A percentile compares a stretch with the other conserved stretches of the same genome.
Evolutionary conservation across 441 rosid genomes (phyloP).

Genomic region (Adansonia grandidieri): DNA sequence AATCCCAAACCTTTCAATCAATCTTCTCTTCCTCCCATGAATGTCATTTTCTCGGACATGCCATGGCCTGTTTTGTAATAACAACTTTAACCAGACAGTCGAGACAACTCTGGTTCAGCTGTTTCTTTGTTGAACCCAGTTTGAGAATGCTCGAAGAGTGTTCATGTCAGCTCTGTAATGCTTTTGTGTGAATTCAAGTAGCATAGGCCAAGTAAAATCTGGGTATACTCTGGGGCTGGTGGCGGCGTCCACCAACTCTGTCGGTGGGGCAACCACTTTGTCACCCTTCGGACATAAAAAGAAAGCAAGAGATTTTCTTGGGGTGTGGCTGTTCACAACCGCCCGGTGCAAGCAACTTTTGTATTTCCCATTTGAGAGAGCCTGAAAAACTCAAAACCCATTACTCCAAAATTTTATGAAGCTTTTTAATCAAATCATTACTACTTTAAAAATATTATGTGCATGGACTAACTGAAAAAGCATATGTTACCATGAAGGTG

Average conservation of each 20-base stretch:
- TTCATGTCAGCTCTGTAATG: constrained; percentile 98
- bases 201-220: constrained; percentile 92
- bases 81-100: not conserved
- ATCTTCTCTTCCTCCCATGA: not conserved
- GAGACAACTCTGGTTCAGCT: constrained; percentile 32
- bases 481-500: constrained; percentile 86
- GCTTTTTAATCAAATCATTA: not conserved
- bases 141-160: constrained; percentile 74
- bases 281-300: constrained; percentile 86
- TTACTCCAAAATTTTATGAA: not conserved
- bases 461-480: not conserved
- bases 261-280: constrained; percentile 77
- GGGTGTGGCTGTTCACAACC: constrained; percentile 75
- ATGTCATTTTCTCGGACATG: constrained; percentile 37
- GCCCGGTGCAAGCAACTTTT: constrained; percentile 96
- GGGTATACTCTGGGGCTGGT: constrained; percentile 64
- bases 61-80: constrained; percentile 19
- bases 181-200: constrained; percentile 91
- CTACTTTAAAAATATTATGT: not conserved
- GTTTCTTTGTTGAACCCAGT: constrained; percentile 65
- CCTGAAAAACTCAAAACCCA: constrained; percentile 44
- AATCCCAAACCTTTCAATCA: not conserved
- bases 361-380: constrained; percentile 81
- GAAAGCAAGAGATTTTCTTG: constrained; percentile 95
- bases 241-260: constrained; percentile 58